phyloP scores from a whole-genome alignment of 1,284 basidiomycete species.

The Ceratobasidium sp. region DNA sequence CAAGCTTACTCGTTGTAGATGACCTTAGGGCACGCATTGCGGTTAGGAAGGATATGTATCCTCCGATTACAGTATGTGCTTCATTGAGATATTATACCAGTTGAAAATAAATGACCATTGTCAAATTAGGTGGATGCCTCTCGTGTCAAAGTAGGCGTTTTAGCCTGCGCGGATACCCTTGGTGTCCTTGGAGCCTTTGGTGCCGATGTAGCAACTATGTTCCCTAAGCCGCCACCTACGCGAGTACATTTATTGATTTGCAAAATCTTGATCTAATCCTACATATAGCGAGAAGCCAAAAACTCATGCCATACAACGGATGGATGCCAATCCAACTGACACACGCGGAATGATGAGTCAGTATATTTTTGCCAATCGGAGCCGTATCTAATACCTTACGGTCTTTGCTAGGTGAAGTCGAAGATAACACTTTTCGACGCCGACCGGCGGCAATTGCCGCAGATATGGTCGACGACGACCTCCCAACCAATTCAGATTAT shows the following conservation, averaged over 20 bases:
- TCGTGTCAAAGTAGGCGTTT: constrained; percentile 19
- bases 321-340: background rate
- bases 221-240: constrained; percentile 15
- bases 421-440: constrained; percentile 81
- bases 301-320: constrained; percentile 9
- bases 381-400: background rate
- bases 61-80: constrained; percentile 19
- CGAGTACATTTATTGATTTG: background rate
- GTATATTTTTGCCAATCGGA: background rate
- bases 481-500: constrained; percentile 88
- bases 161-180: constrained; percentile 37
- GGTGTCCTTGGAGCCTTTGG: constrained; percentile 24
- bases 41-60: constrained; percentile 15
- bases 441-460: constrained; percentile 73
- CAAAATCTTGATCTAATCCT: background rate
- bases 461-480: constrained; percentile 91
- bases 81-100: background rate
- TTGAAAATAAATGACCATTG: background rate
- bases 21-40: constrained; percentile 56
- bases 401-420: constrained; percentile 71
- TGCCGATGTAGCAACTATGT: constrained; percentile 27
- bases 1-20: constrained; percentile 66
- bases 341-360: constrained; percentile 34
- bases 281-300: constrained; percentile 2
- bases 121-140: constrained; percentile 18